A percentile compares a stretch with the other conserved stretches of the same genome.
Conservation (phyloP, 306 rosid species). For the Styphnolobium japonicum region DNA sequence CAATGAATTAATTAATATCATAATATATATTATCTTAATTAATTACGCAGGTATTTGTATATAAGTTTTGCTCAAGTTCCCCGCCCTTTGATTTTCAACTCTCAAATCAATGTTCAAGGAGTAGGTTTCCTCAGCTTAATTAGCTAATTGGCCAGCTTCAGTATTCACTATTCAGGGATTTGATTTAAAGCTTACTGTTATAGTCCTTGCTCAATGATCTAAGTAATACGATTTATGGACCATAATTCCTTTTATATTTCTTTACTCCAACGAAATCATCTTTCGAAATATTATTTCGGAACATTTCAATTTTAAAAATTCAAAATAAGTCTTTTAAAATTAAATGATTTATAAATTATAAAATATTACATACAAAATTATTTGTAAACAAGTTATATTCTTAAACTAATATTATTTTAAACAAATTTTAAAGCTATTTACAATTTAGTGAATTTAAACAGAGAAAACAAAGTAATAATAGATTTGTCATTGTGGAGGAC, state of each 20-base stretch:
- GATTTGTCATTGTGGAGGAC: too few relatives aligned
- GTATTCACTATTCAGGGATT: background rate
- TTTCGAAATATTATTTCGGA: background rate
- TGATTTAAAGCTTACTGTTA: background rate
- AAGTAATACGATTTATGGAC: background rate
- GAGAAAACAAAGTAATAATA: too few relatives aligned
- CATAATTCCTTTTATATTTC: background rate
- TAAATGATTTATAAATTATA: too few relatives aligned
- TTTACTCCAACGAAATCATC: too few relatives aligned
- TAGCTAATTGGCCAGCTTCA: background rate
- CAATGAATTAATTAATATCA: constrained; percentile 9
- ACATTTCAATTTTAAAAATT: background rate
- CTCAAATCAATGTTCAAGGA: background rate
- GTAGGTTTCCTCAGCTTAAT: background rate
- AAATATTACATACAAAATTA: too few relatives aligned
- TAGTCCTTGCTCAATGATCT: background rate
- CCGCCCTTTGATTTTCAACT: background rate
- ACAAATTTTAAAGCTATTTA: too few relatives aligned
- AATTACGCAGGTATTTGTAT: background rate
- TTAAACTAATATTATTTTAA: too few relatives aligned
- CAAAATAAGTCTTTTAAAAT: too few relatives aligned
- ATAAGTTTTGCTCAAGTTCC: background rate
- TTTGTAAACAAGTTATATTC: too few relatives aligned
- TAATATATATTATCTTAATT: background rate
- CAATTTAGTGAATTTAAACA: too few relatives aligned